These are phyloP conservation scores for Penicillium longicatenatum DNA, from an alignment of 495 filamentous ascomycete species.

Conservation along the genomic window DNA sequence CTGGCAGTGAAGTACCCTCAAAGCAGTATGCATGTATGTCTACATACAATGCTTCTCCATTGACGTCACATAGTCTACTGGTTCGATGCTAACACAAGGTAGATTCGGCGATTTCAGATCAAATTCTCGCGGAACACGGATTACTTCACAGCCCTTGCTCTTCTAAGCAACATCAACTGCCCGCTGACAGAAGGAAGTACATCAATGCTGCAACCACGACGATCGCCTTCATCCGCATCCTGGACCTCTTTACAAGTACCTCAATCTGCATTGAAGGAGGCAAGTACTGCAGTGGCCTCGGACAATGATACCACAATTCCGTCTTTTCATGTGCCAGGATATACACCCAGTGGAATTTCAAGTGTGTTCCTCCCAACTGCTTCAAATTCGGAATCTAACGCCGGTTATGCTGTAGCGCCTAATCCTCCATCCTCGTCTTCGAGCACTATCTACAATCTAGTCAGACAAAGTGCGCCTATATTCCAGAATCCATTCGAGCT, in stretches of 20 bases:
- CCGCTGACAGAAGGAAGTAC: constrained; percentile 40
- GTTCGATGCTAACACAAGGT: background rate
- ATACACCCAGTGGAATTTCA: constrained; percentile 10
- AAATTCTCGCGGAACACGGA: constrained; percentile 41
- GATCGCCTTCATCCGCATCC: constrained; percentile 32
- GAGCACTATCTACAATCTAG: constrained; percentile 7
- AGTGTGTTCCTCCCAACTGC: constrained; percentile 9
- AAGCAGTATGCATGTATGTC: constrained; percentile 20
- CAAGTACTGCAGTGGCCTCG: constrained; percentile 12
- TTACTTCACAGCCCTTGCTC: constrained; percentile 39
- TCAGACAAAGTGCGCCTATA: background rate
- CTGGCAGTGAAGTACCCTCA: constrained; percentile 45
- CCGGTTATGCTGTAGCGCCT: background rate
- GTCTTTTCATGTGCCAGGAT: constrained; percentile 9
- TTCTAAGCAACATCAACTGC: constrained; percentile 43
- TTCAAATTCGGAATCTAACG: background rate
- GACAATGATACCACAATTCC: constrained; percentile 11
- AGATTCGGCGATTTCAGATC: constrained; percentile 48
- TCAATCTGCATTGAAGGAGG: constrained; percentile 5
- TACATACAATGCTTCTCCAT: background rate
- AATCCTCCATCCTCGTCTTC: constrained; percentile 13
- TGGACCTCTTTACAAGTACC: constrained; percentile 23
- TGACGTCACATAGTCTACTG: background rate
- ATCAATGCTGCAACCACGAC: constrained; percentile 18
- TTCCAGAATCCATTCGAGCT: background rate